Evolutionary conservation across 176 grass and related monocot genomes (phyloP).

Genomic region (Oryza glaberrima): DNA sequence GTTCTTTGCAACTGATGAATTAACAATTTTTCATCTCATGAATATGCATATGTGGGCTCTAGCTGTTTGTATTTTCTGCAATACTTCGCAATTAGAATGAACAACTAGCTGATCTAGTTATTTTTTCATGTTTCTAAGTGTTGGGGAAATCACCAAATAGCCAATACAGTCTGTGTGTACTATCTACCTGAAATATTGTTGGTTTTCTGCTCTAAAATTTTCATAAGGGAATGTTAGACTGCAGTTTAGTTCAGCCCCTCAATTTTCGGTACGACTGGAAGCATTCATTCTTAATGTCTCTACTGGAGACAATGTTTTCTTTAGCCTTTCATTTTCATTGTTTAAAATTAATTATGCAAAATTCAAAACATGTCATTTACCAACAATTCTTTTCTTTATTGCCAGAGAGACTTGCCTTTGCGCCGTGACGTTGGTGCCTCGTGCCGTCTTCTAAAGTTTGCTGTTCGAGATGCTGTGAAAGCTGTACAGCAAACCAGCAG

Average conservation of each 20-base stretch:
- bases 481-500: slow-evolving; percentile 63
- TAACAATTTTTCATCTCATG: not conserved
- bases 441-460: slow-evolving; percentile 82
- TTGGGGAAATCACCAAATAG: not conserved
- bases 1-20: not conserved
- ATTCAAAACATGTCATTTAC: slow-evolving; percentile 28
- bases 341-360: slow-evolving; percentile 6
- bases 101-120: not conserved
- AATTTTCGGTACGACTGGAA: slow-evolving; percentile 3
- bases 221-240: not conserved
- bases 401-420: slow-evolving; percentile 60
- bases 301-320: slow-evolving; percentile 25
- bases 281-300: slow-evolving; percentile 1
- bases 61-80: not conserved
- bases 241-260: not conserved
- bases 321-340: not conserved
- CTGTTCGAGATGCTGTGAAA: slow-evolving; percentile 94
- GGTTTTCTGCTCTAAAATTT: slow-evolving; percentile 23
- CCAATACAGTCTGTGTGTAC: not conserved
- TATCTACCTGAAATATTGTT: slow-evolving; percentile 30
- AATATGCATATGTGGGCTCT: slow-evolving; percentile 1
- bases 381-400: slow-evolving; percentile 34
- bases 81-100: slow-evolving; percentile 10
- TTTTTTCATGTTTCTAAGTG: slow-evolving; percentile 6
- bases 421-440: slow-evolving; percentile 65